These are phyloP conservation scores for Russula dissimulans DNA, from an alignment of 768 basidiomycete genomes.

Conservation along the genomic window DNA sequence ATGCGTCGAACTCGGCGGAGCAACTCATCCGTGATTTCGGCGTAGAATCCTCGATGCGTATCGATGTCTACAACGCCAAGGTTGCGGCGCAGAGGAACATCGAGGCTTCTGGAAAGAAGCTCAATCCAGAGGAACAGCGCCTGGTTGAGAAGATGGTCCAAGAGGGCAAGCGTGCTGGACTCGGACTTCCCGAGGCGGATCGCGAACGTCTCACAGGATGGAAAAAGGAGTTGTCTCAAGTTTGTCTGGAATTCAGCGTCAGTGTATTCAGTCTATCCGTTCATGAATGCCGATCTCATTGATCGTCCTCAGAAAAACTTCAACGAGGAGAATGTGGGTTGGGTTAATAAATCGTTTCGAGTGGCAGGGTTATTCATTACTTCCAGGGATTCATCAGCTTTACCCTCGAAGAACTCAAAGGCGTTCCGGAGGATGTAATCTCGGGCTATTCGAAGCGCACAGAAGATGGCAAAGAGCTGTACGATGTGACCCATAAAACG, in stretches of 20 bases:
- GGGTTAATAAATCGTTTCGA: neutral
- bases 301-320: slow-evolving; percentile 57
- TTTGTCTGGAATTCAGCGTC: slow-evolving; percentile 72
- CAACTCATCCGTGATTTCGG: slow-evolving; percentile 58
- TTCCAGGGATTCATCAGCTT: slow-evolving; percentile 52
- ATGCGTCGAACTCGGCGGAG: slow-evolving; percentile 71
- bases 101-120: slow-evolving; percentile 44
- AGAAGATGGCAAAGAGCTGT: slow-evolving; percentile 48
- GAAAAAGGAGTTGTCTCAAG: slow-evolving; percentile 70
- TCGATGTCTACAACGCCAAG: slow-evolving; percentile 73
- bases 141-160: slow-evolving; percentile 77
- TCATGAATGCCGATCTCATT: neutral
- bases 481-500: slow-evolving; percentile 72
- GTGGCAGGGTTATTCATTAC: neutral
- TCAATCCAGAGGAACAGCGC: slow-evolving; percentile 59
- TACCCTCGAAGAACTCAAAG: slow-evolving; percentile 64
- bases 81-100: slow-evolving; percentile 60
- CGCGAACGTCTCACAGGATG: slow-evolving; percentile 45
- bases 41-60: slow-evolving; percentile 72
- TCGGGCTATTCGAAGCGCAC: slow-evolving; percentile 65
- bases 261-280: slow-evolving; percentile 22
- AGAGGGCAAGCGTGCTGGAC: slow-evolving; percentile 72
- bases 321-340: slow-evolving; percentile 72
- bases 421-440: slow-evolving; percentile 71
- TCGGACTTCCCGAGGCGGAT: slow-evolving; percentile 59